phyloP scores from a whole-genome alignment of 2,329 filamentous ascomycete species.

The Escovopsis sp. region DNA sequence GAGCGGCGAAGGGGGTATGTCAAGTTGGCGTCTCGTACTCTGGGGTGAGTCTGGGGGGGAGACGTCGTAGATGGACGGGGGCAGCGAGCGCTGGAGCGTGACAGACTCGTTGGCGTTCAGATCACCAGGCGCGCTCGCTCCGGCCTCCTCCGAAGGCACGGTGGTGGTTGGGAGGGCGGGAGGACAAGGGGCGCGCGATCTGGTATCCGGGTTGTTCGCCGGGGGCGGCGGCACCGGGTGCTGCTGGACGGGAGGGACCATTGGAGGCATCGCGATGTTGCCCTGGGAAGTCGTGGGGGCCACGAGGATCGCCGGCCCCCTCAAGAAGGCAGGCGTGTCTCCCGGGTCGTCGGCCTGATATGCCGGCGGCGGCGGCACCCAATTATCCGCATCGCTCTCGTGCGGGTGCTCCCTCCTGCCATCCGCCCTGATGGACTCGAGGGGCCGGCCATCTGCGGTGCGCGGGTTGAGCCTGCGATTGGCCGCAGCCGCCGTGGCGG shows the following conservation, averaged over 20 bases:
- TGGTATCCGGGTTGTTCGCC: no score
- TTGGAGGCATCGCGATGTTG: neutral
- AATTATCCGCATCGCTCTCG: conserved; percentile 78
- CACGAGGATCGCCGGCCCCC: conserved; percentile 29
- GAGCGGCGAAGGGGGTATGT: neutral
- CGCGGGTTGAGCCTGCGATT: conserved; percentile 53
- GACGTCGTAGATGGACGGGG: conserved; percentile 25
- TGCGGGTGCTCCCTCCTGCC: conserved; percentile 61
- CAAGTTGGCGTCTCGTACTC: conserved; percentile 3
- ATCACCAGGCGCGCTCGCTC: conserved; percentile 9
- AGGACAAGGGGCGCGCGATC: no score
- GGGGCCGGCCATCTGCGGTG: conserved; percentile 35
- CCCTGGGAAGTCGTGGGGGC: conserved; percentile 4
- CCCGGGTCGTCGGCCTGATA: conserved; percentile 53
- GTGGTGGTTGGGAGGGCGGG: no score
- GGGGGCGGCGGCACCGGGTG: neutral
- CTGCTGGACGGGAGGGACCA: neutral
- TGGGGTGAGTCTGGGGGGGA: conserved; percentile 30
- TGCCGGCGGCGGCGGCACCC: conserved; percentile 73
- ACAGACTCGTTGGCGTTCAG: conserved; percentile 11
- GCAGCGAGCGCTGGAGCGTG: conserved; percentile 9
- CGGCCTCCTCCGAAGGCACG: no score
- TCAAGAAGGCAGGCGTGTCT: conserved; percentile 41
- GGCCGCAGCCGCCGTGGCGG: conserved; percentile 61
- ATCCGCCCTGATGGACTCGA: conserved; percentile 54